A percentile compares a stretch with the other conserved stretches of the same genome.
Evolutionary conservation across 768 basidiomycete species (phyloP).

Genomic region (Rhizopogon rudus): DNA sequence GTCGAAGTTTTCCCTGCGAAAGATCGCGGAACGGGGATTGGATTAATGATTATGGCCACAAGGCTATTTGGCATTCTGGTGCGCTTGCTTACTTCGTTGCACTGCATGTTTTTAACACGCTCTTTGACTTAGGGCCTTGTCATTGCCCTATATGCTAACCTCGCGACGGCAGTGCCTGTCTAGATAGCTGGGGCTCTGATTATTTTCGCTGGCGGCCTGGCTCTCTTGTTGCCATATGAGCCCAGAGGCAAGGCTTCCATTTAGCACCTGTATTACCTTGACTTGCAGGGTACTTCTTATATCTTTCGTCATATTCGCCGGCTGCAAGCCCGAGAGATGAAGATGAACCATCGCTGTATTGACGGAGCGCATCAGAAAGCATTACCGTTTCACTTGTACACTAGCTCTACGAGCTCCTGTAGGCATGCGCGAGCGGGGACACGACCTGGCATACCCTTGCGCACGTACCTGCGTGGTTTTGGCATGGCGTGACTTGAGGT

Average conservation of each 20-base stretch:
- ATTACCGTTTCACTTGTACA: no score
- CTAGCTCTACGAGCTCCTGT: no score
- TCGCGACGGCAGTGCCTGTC: constrained; percentile 62
- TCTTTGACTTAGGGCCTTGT: constrained; percentile 50
- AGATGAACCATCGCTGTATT: not conserved
- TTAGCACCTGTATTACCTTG: constrained; percentile 21
- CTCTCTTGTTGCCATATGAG: constrained; percentile 67
- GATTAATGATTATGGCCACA: constrained; percentile 51
- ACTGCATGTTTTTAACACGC: not conserved
- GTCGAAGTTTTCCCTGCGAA: constrained; percentile 70
- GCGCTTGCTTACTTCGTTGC: constrained; percentile 15
- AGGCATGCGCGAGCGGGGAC: no score
- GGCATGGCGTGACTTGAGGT: no score
- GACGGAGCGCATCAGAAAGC: no score
- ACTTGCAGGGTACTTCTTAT: no score
- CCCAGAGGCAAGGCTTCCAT: constrained; percentile 67
- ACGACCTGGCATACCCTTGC: no score
- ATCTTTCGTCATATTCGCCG: no score
- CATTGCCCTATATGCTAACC: constrained; percentile 65
- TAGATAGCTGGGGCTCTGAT: constrained; percentile 67
- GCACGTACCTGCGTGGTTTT: no score
- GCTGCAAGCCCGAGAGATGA: no score
- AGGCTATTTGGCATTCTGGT: constrained; percentile 70
- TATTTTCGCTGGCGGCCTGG: constrained; percentile 52
- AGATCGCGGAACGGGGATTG: constrained; percentile 70